Base-by-base conservation (phyloP, 1,284 basidiomycete genomes). In the Laetiporus sulphureus region DNA sequence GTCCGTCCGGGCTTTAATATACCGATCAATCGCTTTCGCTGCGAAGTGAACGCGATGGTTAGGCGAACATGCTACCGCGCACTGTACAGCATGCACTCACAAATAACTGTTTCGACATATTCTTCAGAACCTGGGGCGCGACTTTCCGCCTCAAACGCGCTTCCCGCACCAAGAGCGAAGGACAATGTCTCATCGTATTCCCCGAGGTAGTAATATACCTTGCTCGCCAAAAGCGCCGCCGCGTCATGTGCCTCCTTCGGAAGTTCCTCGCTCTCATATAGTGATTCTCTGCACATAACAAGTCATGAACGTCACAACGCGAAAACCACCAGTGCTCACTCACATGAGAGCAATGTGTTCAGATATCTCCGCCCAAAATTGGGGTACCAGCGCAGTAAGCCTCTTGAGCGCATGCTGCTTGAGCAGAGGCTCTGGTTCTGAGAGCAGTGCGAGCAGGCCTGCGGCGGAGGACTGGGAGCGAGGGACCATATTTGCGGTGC, bases 341-440 rank as follows among this genome's bases (percentile, higher is more conserved):
- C 60, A 91, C 92, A 97, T 91, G 47, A 82, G 71, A 29, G 87
- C 76, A 53, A 97, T 83, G 61, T 91, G 81, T 63, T 98, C 94
- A 56, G 91, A 92, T 59, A 97, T 94, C 73, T 98, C 94, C 40
- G 93, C 86, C 93, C 94, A 98, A 66, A 96, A 96, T 57, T 91
- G 84, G 32, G 91, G 80, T 7, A 97, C 90, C 40, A 96, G 77
- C 19, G 77, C 69, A 57, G 83, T 83, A 43, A 98, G 73, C 41
- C 83, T 78, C 45, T 80, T 77, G 54, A 98, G 79, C 16, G 94
- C 94, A 71, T 95, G 86, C 52, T 91, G 80, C 58, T 92, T 89
- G 60, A 97, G 83, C 38, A 84, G 67, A 25, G 83, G 74, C 51
- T 95, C 91, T 41, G 91, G 86, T 63, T 96, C 90, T 29, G 79